Evolutionary conservation across 495 filamentous ascomycete genomes (phyloP), one percentile per base, ranked within the genome.

Genomic region (Penicillium lagena): DNA sequence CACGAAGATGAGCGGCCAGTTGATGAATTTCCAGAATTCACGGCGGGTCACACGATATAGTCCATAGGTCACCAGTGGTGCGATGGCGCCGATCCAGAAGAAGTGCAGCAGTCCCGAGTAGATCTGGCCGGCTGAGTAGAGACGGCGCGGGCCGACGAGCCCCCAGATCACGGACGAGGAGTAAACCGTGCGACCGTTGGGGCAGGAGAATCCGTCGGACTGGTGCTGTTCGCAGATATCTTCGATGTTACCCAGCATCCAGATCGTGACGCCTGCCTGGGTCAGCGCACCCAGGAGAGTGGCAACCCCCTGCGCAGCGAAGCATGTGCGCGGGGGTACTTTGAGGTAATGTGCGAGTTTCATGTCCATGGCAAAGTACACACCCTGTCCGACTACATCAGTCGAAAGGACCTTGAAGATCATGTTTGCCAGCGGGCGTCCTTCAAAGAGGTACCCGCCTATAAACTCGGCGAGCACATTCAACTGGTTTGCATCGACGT

Each of bases 101-200:
- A 83, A 86, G 79, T 85, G 90, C 45, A 85, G 40, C 58, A 71
- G 29, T 64, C 70, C 3, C 76, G 81, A 51, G 86, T 93, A 64
- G 12, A 51, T 55, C 40, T 55, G 52, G 17, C 55, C 32, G 37
- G 42, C 58, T 7, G 37, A 37, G 44, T 57, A 62, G 70, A 89
- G 90, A 37, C 87, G 78, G 29, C 62, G 50, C 1, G 87, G 88
- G 0, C 88, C 88, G 33, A 93, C 82, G 29, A 89, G 83, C n/a
- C 88, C 89, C 89, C 88, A 94, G 36, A 94, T 75, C 39, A 93
- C 82, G 45, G 77, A 83, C 8, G 87, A 86, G 67, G 89, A 90
- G 72, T 90, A 93, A 64, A 90, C 84, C 0, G 90, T 87, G 15
- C 85, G 78, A 0, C 86, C 86, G 46, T 87, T 82, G n/a, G 89